Evolutionary conservation across 2,329 filamentous ascomycete species (phyloP).

Genomic region (Pestalotiopsis sp.): DNA sequence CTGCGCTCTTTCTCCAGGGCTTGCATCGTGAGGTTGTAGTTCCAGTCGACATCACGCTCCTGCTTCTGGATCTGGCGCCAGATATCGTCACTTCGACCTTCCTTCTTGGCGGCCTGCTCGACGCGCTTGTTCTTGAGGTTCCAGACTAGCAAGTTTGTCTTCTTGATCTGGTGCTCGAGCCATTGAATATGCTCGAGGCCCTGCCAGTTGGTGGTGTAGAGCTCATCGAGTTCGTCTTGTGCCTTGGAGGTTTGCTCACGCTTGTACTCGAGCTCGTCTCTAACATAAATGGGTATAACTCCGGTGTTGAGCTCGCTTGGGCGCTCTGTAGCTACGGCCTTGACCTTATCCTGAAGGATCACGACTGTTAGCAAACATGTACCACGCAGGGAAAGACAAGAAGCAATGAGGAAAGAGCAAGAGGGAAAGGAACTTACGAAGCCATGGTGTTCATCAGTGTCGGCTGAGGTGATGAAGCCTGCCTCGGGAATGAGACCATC

Average conservation of each 20-base stretch:
- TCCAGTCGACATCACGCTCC: conserved; percentile 13
- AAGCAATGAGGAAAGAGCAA: too few relatives aligned
- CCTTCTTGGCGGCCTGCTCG: conserved; percentile 8
- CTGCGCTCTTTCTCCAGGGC: not conserved
- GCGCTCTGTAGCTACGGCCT: too few relatives aligned
- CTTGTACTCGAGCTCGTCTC: too few relatives aligned
- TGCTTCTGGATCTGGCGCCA: conserved; percentile 15
- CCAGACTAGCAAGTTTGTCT: not conserved
- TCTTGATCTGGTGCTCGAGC: conserved; percentile 3
- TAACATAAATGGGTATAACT: too few relatives aligned
- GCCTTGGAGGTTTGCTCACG: too few relatives aligned
- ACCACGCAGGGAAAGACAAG: too few relatives aligned
- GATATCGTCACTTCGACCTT: conserved; percentile 12
- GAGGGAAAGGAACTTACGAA: too few relatives aligned
- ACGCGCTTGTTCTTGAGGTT: conserved; percentile 8
- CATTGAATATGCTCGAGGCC: not conserved
- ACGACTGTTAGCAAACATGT: too few relatives aligned
- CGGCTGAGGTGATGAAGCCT: not conserved
- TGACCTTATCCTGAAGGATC: too few relatives aligned
- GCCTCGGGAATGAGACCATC: not conserved
- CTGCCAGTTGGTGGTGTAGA: not conserved
- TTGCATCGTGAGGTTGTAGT: not conserved
- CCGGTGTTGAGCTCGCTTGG: too few relatives aligned
- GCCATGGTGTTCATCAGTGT: conserved; percentile 11
- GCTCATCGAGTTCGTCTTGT: not conserved